A percentile compares a stretch with the other conserved stretches of the same genome.
Evolutionary conservation across 139 green algal genomes (phyloP).

Genomic region (Edaphochlamys debaryana): DNA sequence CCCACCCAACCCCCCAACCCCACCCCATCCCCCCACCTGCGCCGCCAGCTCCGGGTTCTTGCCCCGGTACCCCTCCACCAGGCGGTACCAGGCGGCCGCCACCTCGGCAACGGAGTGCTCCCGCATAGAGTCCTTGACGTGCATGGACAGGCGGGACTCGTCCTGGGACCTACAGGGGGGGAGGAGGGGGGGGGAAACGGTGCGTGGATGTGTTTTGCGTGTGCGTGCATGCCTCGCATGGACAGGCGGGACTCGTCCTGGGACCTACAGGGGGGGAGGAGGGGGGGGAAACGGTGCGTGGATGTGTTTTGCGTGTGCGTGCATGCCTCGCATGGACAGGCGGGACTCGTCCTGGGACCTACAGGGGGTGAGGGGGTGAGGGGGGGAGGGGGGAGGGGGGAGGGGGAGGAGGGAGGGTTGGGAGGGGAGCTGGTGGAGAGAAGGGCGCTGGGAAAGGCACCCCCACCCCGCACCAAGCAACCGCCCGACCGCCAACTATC

Average conservation of each 20-base stretch:
- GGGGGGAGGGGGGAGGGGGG: too few relatives aligned
- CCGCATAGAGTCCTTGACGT: constrained; percentile 96
- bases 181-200: not conserved
- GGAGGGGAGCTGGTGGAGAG: too few relatives aligned
- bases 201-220: not conserved
- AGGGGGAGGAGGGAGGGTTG: not conserved
- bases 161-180: constrained; percentile 67
- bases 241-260: constrained; percentile 77
- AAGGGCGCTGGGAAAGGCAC: too few relatives aligned
- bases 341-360: constrained; percentile 81
- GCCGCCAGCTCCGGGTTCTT: constrained; percentile 65
- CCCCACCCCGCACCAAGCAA: not conserved
- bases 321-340: constrained; percentile 89
- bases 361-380: not conserved
- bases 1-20: too few relatives aligned
- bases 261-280: constrained; percentile 52
- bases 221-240: constrained; percentile 92
- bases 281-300: not conserved
- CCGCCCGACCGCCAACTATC: not conserved
- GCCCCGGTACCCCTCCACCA: constrained; percentile 68
- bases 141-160: constrained; percentile 80
- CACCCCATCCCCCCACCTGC: constrained; percentile 42
- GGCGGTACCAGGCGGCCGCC: constrained; percentile 74
- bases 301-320: constrained; percentile 50
- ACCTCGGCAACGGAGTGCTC: constrained; percentile 85